phyloP scores from a whole-genome alignment of 176 grass and related monocot species.

The Poa pratensis region DNA sequence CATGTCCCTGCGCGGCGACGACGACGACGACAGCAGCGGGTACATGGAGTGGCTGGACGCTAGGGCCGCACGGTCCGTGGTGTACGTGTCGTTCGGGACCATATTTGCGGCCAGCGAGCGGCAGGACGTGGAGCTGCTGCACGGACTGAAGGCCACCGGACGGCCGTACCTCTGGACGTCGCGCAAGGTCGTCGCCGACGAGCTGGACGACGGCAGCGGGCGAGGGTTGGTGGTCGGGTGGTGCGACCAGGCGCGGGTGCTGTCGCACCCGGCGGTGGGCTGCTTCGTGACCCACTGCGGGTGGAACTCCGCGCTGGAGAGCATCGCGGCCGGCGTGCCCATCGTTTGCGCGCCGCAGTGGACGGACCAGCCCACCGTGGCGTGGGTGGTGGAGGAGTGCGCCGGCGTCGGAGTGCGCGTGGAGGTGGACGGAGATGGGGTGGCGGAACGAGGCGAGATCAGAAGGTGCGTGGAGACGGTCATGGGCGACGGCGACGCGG shows the following conservation, averaged over 20 bases:
- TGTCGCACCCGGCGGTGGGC: conserved; percentile 45
- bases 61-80: background rate
- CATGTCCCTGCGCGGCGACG: background rate
- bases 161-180: conserved; percentile 21
- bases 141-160: background rate
- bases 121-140: conserved; percentile 7
- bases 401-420: conserved; percentile 27
- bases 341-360: background rate
- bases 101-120: background rate
- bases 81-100: conserved; percentile 24
- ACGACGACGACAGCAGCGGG: background rate
- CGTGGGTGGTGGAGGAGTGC: conserved; percentile 19
- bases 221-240: conserved; percentile 51
- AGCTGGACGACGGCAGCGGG: too few species aligned
- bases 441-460: conserved; percentile 25
- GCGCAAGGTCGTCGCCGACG: background rate
- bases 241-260: conserved; percentile 60
- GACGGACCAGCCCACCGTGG: conserved; percentile 14
- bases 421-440: background rate
- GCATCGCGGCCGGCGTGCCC: conserved; percentile 26
- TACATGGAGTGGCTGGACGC: conserved; percentile 6
- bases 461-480: conserved; percentile 6
- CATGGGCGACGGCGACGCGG: background rate
- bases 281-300: conserved; percentile 79
- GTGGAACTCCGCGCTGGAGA: conserved; percentile 69